Percentiles rank a stretch among this genome's conserved stretches.
Evolutionary conservation across 352 stramenopile genomes (phyloP).

Genomic region (Phytophthora capsici): DNA sequence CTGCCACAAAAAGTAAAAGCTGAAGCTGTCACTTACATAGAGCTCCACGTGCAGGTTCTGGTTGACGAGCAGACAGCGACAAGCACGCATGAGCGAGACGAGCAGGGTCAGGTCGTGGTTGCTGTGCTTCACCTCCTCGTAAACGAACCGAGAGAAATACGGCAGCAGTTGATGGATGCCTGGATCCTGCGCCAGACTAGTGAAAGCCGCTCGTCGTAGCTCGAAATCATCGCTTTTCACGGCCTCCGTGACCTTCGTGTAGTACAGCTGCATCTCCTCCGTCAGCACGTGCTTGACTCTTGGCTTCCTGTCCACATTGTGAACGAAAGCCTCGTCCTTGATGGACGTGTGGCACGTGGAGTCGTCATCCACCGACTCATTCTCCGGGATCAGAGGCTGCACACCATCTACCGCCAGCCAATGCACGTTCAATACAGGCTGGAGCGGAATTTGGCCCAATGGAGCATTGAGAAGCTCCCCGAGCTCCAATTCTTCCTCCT

Average conservation of each 20-base stretch:
- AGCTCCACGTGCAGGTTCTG: constrained; percentile 93
- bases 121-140: constrained; percentile 89
- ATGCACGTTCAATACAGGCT: constrained; percentile 77
- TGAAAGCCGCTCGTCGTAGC: constrained; percentile 78
- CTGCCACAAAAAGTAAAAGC: too few relatives aligned
- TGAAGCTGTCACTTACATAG: constrained; percentile 61
- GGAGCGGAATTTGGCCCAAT: constrained; percentile 73
- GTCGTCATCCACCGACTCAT: constrained; percentile 78
- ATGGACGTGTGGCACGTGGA: constrained; percentile 73
- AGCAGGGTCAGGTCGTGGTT: constrained; percentile 80
- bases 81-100: constrained; percentile 89
- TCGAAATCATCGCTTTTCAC: constrained; percentile 79
- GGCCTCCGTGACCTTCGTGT: constrained; percentile 86
- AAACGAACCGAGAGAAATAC: constrained; percentile 90
- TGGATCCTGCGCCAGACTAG: constrained; percentile 80
- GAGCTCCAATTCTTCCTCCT: constrained; percentile 81
- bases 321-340: constrained; percentile 79
- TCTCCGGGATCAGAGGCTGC: constrained; percentile 84
- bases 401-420: constrained; percentile 87
- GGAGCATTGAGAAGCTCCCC: constrained; percentile 77
- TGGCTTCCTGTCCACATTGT: constrained; percentile 74
- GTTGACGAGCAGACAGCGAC: constrained; percentile 91
- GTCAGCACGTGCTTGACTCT: constrained; percentile 89
- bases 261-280: constrained; percentile 92
- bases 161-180: constrained; percentile 91